Conservation (phyloP, 805 yeast genomes). For the Wickerhamomyces canadensis region DNA sequence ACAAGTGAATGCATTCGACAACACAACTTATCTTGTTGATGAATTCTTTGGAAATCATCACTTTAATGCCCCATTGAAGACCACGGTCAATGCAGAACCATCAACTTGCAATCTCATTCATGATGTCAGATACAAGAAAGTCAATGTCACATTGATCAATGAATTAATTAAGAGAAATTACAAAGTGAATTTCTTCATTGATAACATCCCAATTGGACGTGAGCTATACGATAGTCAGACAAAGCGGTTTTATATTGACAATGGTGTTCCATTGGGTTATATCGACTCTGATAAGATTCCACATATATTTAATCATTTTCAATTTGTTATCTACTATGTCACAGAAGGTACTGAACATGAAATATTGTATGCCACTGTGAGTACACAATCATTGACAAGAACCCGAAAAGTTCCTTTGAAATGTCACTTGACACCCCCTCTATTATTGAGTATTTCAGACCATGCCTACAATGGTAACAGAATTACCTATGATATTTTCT, state of each 20-base stretch:
- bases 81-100: slow-evolving; percentile 16
- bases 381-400: slow-evolving; percentile 23
- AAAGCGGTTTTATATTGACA: slow-evolving; percentile 21
- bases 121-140: slow-evolving; percentile 15
- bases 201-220: slow-evolving; percentile 26
- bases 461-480: slow-evolving; percentile 23
- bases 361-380: slow-evolving; percentile 22
- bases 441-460: slow-evolving; percentile 19
- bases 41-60: slow-evolving; percentile 15
- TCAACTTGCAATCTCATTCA: slow-evolving; percentile 13
- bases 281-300: slow-evolving; percentile 24
- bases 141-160: slow-evolving; percentile 23
- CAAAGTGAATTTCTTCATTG: slow-evolving; percentile 25
- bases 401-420: slow-evolving; percentile 17
- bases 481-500: slow-evolving; percentile 23
- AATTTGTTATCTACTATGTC: slow-evolving; percentile 22
- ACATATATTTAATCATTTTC: slow-evolving; percentile 27
- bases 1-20: slow-evolving; percentile 6
- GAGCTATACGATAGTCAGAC: slow-evolving; percentile 25
- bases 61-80: slow-evolving; percentile 17
- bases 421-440: slow-evolving; percentile 22
- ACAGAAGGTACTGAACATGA: slow-evolving; percentile 19
- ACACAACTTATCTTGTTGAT: slow-evolving; percentile 2
- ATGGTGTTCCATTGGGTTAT: slow-evolving; percentile 27
- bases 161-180: slow-evolving; percentile 25